Evolutionary conservation across 2,329 filamentous ascomycete genomes (phyloP).

Genomic region (Grosmannia penicillata): DNA sequence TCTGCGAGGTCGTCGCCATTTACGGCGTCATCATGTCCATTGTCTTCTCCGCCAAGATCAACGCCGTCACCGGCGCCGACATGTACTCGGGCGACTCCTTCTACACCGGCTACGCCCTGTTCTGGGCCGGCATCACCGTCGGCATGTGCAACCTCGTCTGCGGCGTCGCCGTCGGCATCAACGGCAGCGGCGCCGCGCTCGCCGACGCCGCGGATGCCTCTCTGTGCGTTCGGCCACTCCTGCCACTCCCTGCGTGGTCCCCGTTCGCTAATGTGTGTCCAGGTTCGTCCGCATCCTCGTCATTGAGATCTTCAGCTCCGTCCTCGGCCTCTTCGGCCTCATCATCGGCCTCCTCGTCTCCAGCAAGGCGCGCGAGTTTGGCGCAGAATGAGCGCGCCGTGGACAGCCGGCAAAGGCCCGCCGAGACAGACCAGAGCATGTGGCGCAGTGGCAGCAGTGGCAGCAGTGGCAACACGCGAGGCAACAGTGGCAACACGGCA

Average conservation of each 20-base stretch:
- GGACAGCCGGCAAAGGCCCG: not conserved
- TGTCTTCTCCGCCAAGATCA: conserved; percentile 84
- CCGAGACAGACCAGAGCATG: not conserved
- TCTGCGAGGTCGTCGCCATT: conserved; percentile 98
- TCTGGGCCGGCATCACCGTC: conserved; percentile 91
- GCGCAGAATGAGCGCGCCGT: conserved; percentile 18
- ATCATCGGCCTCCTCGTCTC: conserved; percentile 87
- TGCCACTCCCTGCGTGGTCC: not conserved
- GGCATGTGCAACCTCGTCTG: conserved; percentile 93
- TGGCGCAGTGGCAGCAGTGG: too few relatives aligned
- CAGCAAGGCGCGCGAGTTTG: conserved; percentile 67
- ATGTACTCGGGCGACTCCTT: conserved; percentile 66
- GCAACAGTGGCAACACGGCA: not conserved
- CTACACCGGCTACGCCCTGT: conserved; percentile 89
- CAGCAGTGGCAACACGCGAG: not conserved
- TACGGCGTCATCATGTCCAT: conserved; percentile 99
- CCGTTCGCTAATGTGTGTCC: conserved; percentile 8
- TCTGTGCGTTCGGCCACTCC: conserved; percentile 44
- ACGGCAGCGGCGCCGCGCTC: conserved; percentile 88
- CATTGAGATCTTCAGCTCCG: conserved; percentile 98
- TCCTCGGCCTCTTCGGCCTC: conserved; percentile 87
- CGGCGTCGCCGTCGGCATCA: conserved; percentile 93
- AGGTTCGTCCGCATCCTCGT: conserved; percentile 98
- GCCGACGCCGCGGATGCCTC: conserved; percentile 87
- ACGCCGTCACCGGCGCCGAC: conserved; percentile 44